Evolutionary conservation across 2,329 filamentous ascomycete species (phyloP), one percentile per base, ranked within the genome.

Genomic region (Aspergillus awamori): DNA sequence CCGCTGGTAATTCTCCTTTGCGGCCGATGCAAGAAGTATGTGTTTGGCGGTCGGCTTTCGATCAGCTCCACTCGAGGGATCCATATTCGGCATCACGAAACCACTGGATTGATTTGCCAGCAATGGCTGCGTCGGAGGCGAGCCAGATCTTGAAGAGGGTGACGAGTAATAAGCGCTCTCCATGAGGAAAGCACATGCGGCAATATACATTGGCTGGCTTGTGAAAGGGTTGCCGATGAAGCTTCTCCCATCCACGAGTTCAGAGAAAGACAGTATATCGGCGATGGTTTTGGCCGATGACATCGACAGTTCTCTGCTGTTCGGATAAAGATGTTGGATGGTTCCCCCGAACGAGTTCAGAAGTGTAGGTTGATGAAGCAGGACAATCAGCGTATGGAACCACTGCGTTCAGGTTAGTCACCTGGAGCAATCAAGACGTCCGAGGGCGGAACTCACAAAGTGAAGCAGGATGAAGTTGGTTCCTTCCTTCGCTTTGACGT

Each of bases 271-370:
- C 8, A 96, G 78, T 15, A 96, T 96, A 69, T 96, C 92, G 36
- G 91, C 92, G 62, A 96, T 95, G 0, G 92, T 96, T 79, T 96
- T 96, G 11, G 92, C 93, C 24, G 91, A 94, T 13, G 90, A 93
- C 89, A 94, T 93, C 62, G 90, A 92, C 5, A 87, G 70, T 72
- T 95, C 91, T 59, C 91, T 87, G 65, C 91, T 95, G 70, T 95
- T 91, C 0, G 89, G 86, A 39, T 92, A 86, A 1, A 96, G 81
- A 59, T 92, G 89, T 53, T 91, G 83, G 57, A 90, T 88, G 22
- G 81, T 80, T 2, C 85, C 86, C 66, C 87, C 86, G 59, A 95
- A 93, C 0, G 90, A 91, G 52, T 92, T 90, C 57, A 96, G 80
- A 1, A 96, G 79, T 0, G 91, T 94, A 0, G 92, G 92, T 66